phyloP scores from a whole-genome alignment of 106 monocot species.

The Hemerocallis citrina region DNA sequence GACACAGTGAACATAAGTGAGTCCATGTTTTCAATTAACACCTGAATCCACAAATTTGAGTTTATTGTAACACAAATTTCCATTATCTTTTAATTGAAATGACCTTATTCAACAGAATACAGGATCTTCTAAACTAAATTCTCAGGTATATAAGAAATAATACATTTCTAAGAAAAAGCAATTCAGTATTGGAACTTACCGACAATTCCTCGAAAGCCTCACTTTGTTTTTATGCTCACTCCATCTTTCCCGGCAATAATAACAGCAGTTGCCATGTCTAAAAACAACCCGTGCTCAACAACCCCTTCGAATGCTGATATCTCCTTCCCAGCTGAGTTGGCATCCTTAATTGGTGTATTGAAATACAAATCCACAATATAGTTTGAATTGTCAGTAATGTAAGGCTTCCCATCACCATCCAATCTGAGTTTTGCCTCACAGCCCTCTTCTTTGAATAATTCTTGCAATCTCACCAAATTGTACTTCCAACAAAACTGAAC shows the following conservation, averaged over 20 bases:
- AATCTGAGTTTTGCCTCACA: conserved; percentile 87
- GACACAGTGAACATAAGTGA: too few relatives aligned
- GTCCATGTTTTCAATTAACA: too few relatives aligned
- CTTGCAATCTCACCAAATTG: conserved; percentile 74
- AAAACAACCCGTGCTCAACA: conserved; percentile 88
- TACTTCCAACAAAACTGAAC: conserved; percentile 99
- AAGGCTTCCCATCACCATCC: conserved; percentile 70
- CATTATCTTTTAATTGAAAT: too few relatives aligned
- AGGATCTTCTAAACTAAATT: conserved; percentile 4
- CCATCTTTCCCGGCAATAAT: conserved; percentile 88
- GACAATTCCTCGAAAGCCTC: conserved; percentile 7
- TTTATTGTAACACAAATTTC: too few relatives aligned
- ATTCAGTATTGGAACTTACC: background rate
- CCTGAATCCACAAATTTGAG: too few relatives aligned
- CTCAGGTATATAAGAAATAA: background rate
- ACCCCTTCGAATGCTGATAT: conserved; percentile 87
- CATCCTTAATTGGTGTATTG: conserved; percentile 78
- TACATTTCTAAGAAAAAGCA: background rate
- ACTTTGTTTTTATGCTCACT: conserved; percentile 59
- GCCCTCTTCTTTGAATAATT: conserved; percentile 75
- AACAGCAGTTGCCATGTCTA: conserved; percentile 86
- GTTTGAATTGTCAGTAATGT: conserved; percentile 90
- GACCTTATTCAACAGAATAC: too few relatives aligned
- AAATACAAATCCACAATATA: conserved; percentile 94
- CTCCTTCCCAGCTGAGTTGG: conserved; percentile 62